Evolutionary conservation across 2,329 filamentous ascomycete genomes (phyloP).

Genomic region (Emmonsia crescens): DNA sequence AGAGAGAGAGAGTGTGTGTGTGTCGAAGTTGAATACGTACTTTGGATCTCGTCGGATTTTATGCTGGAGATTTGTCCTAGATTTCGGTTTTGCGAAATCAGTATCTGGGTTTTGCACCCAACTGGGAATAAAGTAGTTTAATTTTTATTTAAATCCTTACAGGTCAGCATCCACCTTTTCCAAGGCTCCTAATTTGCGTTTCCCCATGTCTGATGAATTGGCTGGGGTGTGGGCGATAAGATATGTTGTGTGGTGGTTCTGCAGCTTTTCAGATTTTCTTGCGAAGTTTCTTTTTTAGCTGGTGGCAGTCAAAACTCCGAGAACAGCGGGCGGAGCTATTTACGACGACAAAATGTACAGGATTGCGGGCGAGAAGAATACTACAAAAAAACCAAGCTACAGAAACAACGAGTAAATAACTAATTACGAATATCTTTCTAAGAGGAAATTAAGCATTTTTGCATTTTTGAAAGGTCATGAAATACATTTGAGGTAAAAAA

Average conservation of each 20-base stretch:
- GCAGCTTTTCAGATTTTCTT: background rate
- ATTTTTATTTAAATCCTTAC: slow-evolving; percentile 32
- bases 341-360: too few species aligned
- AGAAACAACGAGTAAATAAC: background rate
- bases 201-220: slow-evolving; percentile 49
- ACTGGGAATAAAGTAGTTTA: slow-evolving; percentile 7
- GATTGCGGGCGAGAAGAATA: background rate
- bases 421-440: background rate
- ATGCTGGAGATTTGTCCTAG: slow-evolving; percentile 72
- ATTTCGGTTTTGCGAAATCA: slow-evolving; percentile 12
- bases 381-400: too few species aligned
- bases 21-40: slow-evolving; percentile 38
- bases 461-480: background rate
- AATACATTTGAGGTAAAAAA: too few species aligned
- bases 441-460: background rate
- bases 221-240: slow-evolving; percentile 39
- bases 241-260: slow-evolving; percentile 57
- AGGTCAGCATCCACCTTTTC: slow-evolving; percentile 92
- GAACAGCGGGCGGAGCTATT: too few species aligned
- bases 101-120: slow-evolving; percentile 9
- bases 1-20: background rate
- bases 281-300: background rate
- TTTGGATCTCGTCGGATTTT: slow-evolving; percentile 81
- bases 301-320: background rate
- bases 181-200: slow-evolving; percentile 80